Conservation (phyloP, 805 yeast genomes). For the Komagataella pastoris region DNA sequence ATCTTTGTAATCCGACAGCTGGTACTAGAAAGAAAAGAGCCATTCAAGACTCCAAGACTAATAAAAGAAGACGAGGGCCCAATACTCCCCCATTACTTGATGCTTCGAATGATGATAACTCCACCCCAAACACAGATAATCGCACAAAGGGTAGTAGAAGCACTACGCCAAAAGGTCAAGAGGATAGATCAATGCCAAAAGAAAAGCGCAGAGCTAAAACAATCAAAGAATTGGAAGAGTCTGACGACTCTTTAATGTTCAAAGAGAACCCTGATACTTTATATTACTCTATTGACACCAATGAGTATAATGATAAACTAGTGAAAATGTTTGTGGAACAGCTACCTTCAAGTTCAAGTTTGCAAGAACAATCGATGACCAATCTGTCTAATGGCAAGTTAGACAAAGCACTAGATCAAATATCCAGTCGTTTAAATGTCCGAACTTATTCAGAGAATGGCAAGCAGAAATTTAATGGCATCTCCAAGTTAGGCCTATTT, state of each 20-base stretch:
- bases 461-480: conserved; percentile 51
- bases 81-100: background rate
- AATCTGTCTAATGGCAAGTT: conserved; percentile 7
- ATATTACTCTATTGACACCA: conserved; percentile 30
- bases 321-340: conserved; percentile 15
- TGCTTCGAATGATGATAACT: background rate
- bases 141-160: background rate
- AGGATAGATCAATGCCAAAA: background rate
- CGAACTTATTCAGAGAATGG: conserved; percentile 45
- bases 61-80: conserved; percentile 1
- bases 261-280: conserved; percentile 11
- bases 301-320: conserved; percentile 27
- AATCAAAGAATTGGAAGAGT: background rate
- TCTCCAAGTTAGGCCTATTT: conserved; percentile 55
- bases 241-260: background rate
- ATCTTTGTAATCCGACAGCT: conserved; percentile 43
- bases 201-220: background rate
- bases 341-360: conserved; percentile 7
- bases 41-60: background rate
- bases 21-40: background rate
- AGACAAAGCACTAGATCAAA: conserved; percentile 13
- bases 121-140: background rate
- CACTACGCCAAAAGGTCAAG: background rate
- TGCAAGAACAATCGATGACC: background rate
- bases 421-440: conserved; percentile 17